Base-by-base conservation (phyloP, 2,329 filamentous ascomycete genomes). In the Colletotrichum sp. region DNA sequence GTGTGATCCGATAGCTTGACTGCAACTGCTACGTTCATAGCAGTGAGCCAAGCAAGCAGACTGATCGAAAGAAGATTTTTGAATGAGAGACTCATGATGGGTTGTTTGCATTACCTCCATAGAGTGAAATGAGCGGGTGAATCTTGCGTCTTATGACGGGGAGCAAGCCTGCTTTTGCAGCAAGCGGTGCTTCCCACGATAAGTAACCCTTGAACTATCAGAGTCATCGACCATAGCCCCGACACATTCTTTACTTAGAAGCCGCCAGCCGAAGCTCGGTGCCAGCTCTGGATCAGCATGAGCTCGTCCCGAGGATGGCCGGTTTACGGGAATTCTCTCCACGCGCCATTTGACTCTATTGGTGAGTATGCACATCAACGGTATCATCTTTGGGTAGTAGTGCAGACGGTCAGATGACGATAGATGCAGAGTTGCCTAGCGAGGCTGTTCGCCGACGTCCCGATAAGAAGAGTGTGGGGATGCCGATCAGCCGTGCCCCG, bases 1-100 rank as follows among this genome's bases (percentile, higher is more conserved):
- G 84, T 82, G 78, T 85, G 80, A 4, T 21, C 59, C 10, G 77
- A 76, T 55, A 81, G n/a, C 44, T 44, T 44, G 36, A 44, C 16
- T 44, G 36, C 36, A 44, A 5, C 36, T 44, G 36, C 36, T 44
- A 18, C 1, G 5, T 9, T 9, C 36, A 44, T 1, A 44, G 36
- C 36, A 44, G 8, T 44, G 5, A 44, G 5, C 8, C 36, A 44
- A 8, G 16, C 36, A 9, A 18, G 4, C 36, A 44, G 36, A 44
- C 16, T 8, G 18, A 44, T 2, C 36, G 36, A 44, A 44, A 44
- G 16, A 44, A 18, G 8, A 18, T 3, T 44, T 8, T 44, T 18
- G 1, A 44, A 18, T 18, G 36, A 5, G 36, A 8, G 1, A 18
- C 9, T 18, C 36, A 44, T 44, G 16, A 5, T 44, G 16, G 36